These are phyloP conservation scores for Asterella californica DNA, from an alignment of 225 moss, liverwort and hornwort species.

Conservation along the genomic window DNA sequence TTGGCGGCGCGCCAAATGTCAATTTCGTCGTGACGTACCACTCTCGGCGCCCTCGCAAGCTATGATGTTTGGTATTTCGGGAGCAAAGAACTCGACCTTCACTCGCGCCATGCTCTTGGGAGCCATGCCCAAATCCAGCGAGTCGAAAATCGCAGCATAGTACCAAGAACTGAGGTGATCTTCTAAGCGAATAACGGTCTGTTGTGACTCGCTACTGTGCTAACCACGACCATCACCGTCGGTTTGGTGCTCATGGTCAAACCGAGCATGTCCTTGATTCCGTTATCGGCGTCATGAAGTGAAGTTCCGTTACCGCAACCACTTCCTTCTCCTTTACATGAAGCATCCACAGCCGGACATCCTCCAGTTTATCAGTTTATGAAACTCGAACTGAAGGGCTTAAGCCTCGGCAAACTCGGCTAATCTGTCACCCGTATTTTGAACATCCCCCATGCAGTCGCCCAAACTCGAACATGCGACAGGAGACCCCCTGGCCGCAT, in stretches of 20 bases:
- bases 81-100: constrained; percentile 88
- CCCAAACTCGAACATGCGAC: constrained; percentile 78
- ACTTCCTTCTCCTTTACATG: constrained; percentile 95
- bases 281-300: constrained; percentile 66
- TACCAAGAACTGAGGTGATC: constrained; percentile 61
- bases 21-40: constrained; percentile 70
- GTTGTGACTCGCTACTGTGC: constrained; percentile 95
- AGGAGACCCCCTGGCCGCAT: constrained; percentile 78
- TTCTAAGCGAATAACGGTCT: constrained; percentile 62
- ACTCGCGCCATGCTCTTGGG: constrained; percentile 60
- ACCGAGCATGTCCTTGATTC: constrained; percentile 65
- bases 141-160: constrained; percentile 90
- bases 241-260: constrained; percentile 78
- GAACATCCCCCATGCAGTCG: constrained; percentile 92
- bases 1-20: constrained; percentile 56
- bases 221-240: constrained; percentile 75
- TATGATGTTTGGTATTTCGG: constrained; percentile 86
- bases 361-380: constrained; percentile 87
- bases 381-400: constrained; percentile 80
- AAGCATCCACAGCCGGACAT: constrained; percentile 95
- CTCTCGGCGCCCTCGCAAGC: constrained; percentile 84
- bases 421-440: constrained; percentile 84
- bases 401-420: constrained; percentile 91
- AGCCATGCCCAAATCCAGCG: constrained; percentile 69
- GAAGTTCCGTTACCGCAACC: constrained; percentile 89